These are phyloP conservation scores for Penicillium bialowiezense DNA, from an alignment of 495 filamentous ascomycete species.

Conservation along the genomic window DNA sequence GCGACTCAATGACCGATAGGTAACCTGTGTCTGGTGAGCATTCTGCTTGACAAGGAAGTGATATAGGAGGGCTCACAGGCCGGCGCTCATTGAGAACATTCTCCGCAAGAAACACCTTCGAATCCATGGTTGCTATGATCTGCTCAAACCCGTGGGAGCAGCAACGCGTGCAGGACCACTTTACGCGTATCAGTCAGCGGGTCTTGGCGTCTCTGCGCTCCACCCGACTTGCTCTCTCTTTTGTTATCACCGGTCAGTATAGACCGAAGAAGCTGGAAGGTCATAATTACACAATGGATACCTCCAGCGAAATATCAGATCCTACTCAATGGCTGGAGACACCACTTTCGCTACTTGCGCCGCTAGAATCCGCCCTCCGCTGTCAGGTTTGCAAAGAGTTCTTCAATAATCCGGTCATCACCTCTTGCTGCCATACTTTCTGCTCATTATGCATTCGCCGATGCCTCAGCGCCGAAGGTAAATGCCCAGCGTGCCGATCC, in stretches of 20 bases:
- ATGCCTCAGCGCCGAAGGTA: constrained; percentile 73
- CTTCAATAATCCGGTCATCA: constrained; percentile 89
- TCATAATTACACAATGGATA: constrained; percentile 32
- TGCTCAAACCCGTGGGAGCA: constrained; percentile 9
- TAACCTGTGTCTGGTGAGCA: constrained; percentile 56
- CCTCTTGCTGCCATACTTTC: constrained; percentile 92
- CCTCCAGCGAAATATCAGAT: constrained; percentile 67
- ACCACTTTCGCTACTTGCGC: constrained; percentile 63
- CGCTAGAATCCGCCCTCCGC: constrained; percentile 81
- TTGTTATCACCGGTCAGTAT: neutral
- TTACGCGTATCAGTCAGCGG: constrained; percentile 51
- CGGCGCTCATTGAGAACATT: constrained; percentile 74
- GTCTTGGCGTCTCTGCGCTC: constrained; percentile 35
- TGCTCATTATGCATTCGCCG: constrained; percentile 93
- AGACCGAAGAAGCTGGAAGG: neutral
- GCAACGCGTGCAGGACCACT: constrained; percentile 44
- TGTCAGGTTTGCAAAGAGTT: constrained; percentile 99
- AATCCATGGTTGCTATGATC: constrained; percentile 39
- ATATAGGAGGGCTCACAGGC: constrained; percentile 52
- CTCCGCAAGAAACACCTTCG: constrained; percentile 69
- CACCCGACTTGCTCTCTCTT: constrained; percentile 11
- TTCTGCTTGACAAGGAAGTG: neutral
- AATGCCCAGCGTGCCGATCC: constrained; percentile 80
- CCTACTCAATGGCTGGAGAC: constrained; percentile 93
- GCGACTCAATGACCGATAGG: constrained; percentile 78